phyloP scores from a whole-genome alignment of 495 filamentous ascomycete genomes.

The Durotheca rogersii region DNA sequence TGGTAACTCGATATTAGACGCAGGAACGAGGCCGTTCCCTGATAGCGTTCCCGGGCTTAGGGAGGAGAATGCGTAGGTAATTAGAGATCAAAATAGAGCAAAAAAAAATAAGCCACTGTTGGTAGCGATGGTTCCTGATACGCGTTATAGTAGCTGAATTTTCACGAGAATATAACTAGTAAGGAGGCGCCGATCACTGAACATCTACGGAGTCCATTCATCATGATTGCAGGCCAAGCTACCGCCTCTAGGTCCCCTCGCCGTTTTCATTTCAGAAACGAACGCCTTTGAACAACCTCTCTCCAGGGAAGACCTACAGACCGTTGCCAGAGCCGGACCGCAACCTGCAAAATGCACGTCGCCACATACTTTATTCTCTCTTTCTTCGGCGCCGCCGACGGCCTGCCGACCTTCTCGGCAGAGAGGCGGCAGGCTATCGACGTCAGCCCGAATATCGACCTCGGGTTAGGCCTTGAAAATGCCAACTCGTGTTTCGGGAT shows the following conservation, averaged over 20 bases:
- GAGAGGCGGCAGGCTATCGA: constrained; percentile 17
- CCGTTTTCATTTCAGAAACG: constrained; percentile 1
- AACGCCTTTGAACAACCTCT: neutral
- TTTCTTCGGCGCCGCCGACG: constrained; percentile 11
- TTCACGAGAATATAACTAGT: constrained; percentile 19
- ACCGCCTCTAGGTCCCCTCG: neutral
- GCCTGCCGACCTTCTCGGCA: constrained; percentile 14
- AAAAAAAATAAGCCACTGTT: constrained; percentile 15
- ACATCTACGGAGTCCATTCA: too few relatives aligned
- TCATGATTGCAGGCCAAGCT: too few relatives aligned
- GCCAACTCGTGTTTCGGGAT: constrained; percentile 31
- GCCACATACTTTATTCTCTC: constrained; percentile 22
- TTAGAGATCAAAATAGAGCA: too few relatives aligned
- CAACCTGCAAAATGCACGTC: constrained; percentile 18
- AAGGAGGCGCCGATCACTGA: constrained; percentile 21
- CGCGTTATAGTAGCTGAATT: constrained; percentile 2
- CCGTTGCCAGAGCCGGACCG: neutral
- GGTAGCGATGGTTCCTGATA: constrained; percentile 10
- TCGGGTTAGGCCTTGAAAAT: constrained; percentile 6
- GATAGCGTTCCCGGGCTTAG: constrained; percentile 20
- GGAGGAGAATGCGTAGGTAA: constrained; percentile 10
- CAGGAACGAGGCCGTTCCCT: neutral
- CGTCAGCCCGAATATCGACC: constrained; percentile 18
- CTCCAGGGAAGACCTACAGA: constrained; percentile 2
- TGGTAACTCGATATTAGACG: too few relatives aligned